Conservation (phyloP, 257 asterid genomes). For the Sherardia arvensis region DNA sequence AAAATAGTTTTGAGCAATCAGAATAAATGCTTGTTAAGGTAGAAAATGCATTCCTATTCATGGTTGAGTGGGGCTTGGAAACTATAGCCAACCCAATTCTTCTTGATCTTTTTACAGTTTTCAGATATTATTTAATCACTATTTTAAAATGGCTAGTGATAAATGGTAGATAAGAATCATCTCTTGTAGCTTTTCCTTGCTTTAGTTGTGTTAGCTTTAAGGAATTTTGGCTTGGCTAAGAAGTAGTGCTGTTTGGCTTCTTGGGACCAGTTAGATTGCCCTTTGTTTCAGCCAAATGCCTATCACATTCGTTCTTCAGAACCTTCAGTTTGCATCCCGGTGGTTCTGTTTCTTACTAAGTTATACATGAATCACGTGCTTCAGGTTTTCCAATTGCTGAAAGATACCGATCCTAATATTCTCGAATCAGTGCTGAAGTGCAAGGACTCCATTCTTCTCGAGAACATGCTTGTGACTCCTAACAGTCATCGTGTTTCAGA, state of each 20-base stretch:
- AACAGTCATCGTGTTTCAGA: constrained; percentile 85
- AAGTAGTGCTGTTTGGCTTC: no score
- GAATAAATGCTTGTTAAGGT: background rate
- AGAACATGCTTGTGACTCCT: constrained; percentile 75
- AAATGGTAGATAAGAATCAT: no score
- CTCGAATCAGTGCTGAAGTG: constrained; percentile 37
- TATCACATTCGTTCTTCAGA: background rate
- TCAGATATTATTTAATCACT: background rate
- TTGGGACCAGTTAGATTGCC: no score
- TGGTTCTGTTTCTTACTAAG: background rate
- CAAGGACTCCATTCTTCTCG: constrained; percentile 55
- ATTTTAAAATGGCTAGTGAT: no score
- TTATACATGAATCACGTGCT: constrained; percentile 9
- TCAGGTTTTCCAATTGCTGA: constrained; percentile 67
- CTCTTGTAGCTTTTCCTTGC: no score
- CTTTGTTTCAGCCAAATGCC: no score
- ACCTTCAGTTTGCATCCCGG: background rate
- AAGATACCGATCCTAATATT: constrained; percentile 45
- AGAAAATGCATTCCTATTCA: background rate
- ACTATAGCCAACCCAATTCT: background rate
- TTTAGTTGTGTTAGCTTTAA: no score
- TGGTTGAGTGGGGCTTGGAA: background rate
- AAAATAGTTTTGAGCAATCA: background rate
- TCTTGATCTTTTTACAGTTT: background rate
- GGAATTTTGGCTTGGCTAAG: no score